Percentiles rank a stretch among this genome's conserved stretches.
phyloP scores from a whole-genome alignment of 495 filamentous ascomycete genomes.

The Delitschia confertaspora region DNA sequence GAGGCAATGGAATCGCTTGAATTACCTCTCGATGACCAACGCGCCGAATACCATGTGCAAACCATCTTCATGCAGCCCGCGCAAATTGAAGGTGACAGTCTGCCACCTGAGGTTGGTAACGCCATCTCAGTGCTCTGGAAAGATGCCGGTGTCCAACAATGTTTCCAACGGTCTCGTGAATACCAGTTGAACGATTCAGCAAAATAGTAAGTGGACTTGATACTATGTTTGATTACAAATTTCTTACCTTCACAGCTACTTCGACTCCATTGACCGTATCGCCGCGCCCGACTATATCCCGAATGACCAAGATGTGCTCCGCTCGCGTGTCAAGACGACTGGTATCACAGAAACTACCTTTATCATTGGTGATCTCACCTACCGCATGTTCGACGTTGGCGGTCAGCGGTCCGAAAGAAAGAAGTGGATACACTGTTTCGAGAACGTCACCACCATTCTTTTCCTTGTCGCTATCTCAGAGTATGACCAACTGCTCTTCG shows the following conservation, averaged over 20 bases:
- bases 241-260: constrained; percentile 58
- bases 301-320: constrained; percentile 93
- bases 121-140: constrained; percentile 81
- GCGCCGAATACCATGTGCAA: constrained; percentile 69
- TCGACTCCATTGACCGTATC: constrained; percentile 77
- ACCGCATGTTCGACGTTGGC: constrained; percentile 98
- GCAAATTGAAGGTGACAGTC: constrained; percentile 34
- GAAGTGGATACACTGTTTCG: constrained; percentile 99
- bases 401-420: constrained; percentile 95
- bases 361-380: constrained; percentile 88
- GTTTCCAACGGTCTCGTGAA: constrained; percentile 84
- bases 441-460: constrained; percentile 86
- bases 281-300: constrained; percentile 83
- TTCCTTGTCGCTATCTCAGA: constrained; percentile 95
- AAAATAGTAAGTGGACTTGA: constrained; percentile 65
- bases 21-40: constrained; percentile 65
- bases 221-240: constrained; percentile 12
- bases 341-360: constrained; percentile 97
- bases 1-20: constrained; percentile 78
- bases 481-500: constrained; percentile 93
- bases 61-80: constrained; percentile 35
- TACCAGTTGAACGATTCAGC: constrained; percentile 94
- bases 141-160: constrained; percentile 74
- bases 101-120: constrained; percentile 60
- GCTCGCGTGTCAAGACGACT: constrained; percentile 85